These are phyloP conservation scores for Mortierella sp. DNA, from an alignment of 371 early-diverging fungal species.

Conservation along the genomic window DNA sequence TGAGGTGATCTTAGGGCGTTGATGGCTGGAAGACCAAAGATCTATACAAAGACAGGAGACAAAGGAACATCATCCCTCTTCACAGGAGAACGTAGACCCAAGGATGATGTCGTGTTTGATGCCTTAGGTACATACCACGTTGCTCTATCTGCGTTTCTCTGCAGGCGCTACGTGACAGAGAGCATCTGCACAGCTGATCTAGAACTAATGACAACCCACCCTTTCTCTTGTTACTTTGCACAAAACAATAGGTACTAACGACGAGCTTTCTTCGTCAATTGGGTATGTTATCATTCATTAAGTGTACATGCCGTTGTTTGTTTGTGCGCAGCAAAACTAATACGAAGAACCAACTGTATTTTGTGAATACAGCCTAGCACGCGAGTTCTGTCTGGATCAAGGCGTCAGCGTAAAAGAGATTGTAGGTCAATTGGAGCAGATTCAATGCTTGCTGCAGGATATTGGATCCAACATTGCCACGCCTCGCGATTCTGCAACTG, in stretches of 20 bases:
- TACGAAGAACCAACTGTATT: too few relatives aligned
- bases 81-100: slow-evolving; percentile 90
- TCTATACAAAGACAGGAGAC: slow-evolving; percentile 97
- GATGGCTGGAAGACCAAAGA: slow-evolving; percentile 57
- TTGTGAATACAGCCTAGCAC: slow-evolving; percentile 65
- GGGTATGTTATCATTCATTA: slow-evolving; percentile 18
- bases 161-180: too few relatives aligned
- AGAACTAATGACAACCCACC: too few relatives aligned
- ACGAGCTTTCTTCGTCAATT: slow-evolving; percentile 63
- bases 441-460: slow-evolving; percentile 93
- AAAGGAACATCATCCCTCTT: slow-evolving; percentile 92
- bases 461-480: slow-evolving; percentile 94
- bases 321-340: background rate
- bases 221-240: background rate
- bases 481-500: slow-evolving; percentile 74
- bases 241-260: slow-evolving; percentile 62
- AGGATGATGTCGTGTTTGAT: slow-evolving; percentile 91
- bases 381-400: slow-evolving; percentile 75
- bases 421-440: slow-evolving; percentile 64
- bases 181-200: too few relatives aligned
- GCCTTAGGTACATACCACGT: slow-evolving; percentile 79
- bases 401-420: slow-evolving; percentile 68
- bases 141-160: background rate
- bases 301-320: background rate
- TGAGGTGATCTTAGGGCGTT: slow-evolving; percentile 9